These are phyloP conservation scores for Isabelozyma rhagii DNA, from an alignment of 805 yeast species.

Conservation along the genomic window DNA sequence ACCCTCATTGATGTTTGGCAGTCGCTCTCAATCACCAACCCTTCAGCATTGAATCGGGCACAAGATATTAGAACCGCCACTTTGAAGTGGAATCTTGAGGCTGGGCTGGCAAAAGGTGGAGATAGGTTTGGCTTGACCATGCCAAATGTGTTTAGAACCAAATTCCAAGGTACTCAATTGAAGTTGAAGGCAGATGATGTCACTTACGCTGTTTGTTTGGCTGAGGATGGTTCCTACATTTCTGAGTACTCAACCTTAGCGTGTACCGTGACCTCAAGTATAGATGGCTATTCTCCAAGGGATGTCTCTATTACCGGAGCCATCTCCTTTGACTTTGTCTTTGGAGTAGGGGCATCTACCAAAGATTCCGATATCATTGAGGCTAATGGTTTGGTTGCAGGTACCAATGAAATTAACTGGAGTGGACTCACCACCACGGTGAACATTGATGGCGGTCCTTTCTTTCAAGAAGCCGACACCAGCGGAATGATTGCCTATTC, in stretches of 20 bases:
- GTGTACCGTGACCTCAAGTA: constrained; percentile 5
- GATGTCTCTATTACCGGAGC: constrained; percentile 5
- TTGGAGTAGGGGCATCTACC: constrained; percentile 16
- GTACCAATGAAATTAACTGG: constrained; percentile 7
- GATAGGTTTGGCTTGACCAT: constrained; percentile 8
- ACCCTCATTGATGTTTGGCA: constrained; percentile 5
- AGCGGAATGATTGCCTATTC: constrained; percentile 9
- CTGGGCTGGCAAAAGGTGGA: constrained; percentile 1
- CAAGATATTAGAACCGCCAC: constrained; percentile 16
- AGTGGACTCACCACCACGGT: constrained; percentile 8
- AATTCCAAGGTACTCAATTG: constrained; percentile 6
- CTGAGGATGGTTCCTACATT: constrained; percentile 8
- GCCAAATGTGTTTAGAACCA: constrained; percentile 13
- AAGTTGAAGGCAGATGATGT: constrained; percentile 7
- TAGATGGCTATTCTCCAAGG: background rate
- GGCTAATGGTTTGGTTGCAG: constrained; percentile 6
- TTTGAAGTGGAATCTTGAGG: constrained; percentile 8
- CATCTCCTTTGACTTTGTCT: constrained; percentile 12
- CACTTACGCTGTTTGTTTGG: constrained; percentile 8
- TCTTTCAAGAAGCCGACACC: constrained; percentile 2
- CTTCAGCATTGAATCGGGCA: constrained; percentile 7
- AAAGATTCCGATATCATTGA: constrained; percentile 7
- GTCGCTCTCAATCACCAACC: constrained; percentile 5
- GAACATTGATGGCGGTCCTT: constrained; percentile 10
- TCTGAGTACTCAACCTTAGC: constrained; percentile 3